phyloP scores from a whole-genome alignment of 2,329 filamentous ascomycete species.

The Aspergillus oerlinghausenensis region DNA sequence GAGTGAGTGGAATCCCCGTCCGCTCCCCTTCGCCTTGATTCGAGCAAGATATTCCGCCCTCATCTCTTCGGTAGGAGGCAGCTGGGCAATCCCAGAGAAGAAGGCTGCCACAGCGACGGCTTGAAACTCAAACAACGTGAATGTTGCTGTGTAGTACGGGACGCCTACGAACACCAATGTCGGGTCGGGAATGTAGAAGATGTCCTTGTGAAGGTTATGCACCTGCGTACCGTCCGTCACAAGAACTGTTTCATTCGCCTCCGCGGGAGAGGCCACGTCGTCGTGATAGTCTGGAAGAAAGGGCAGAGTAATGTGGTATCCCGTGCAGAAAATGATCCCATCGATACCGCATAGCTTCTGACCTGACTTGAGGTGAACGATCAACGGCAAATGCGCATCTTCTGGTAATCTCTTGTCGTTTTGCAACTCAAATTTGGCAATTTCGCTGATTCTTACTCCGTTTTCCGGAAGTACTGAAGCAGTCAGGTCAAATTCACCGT shows the following conservation, averaged over 20 bases:
- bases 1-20: slow-evolving; percentile 36
- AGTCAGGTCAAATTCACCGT: slow-evolving; percentile 58
- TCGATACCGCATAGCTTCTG: slow-evolving; percentile 53
- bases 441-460: slow-evolving; percentile 49
- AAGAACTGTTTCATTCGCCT: slow-evolving; percentile 51
- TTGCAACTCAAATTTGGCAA: slow-evolving; percentile 44
- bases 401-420: not conserved
- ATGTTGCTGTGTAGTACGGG: slow-evolving; percentile 63
- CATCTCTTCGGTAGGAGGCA: slow-evolving; percentile 45
- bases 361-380: slow-evolving; percentile 52
- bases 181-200: slow-evolving; percentile 66
- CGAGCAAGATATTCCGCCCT: slow-evolving; percentile 26
- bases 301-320: slow-evolving; percentile 64
- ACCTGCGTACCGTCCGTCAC: slow-evolving; percentile 60
- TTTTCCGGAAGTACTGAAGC: slow-evolving; percentile 51
- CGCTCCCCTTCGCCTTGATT: slow-evolving; percentile 23
- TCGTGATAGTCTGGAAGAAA: slow-evolving; percentile 54
- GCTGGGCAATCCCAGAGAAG: slow-evolving; percentile 46
- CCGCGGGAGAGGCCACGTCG: slow-evolving; percentile 39
- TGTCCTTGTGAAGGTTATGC: slow-evolving; percentile 66
- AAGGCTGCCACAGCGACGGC: slow-evolving; percentile 58
- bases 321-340: slow-evolving; percentile 61
- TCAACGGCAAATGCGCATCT: slow-evolving; percentile 45
- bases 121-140: slow-evolving; percentile 67
- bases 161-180: slow-evolving; percentile 61